Conservation (phyloP, 805 yeast species). For the Yarrowia porcina region DNA sequence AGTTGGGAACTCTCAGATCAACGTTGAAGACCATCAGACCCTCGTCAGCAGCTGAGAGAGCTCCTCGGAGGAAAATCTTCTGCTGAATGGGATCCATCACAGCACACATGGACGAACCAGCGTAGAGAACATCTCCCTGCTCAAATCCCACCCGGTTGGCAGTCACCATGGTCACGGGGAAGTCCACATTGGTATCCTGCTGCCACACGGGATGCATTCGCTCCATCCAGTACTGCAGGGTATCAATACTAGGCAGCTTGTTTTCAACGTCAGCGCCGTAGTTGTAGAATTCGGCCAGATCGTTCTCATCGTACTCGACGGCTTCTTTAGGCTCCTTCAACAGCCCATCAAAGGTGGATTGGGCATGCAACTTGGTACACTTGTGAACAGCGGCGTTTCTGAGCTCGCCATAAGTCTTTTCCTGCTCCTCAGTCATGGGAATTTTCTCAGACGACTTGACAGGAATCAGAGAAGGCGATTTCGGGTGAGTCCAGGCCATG, state of each 20-base stretch:
- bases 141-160: constrained; percentile 83
- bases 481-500: constrained; percentile 72
- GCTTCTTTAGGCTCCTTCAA: constrained; percentile 27
- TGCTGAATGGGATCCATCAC: constrained; percentile 15
- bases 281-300: constrained; percentile 11
- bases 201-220: constrained; percentile 58
- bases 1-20: constrained; percentile 11
- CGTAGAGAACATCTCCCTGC: constrained; percentile 40
- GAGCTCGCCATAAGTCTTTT: constrained; percentile 29
- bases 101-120: constrained; percentile 29
- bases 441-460: background rate
- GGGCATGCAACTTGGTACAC: constrained; percentile 13
- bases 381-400: constrained; percentile 21
- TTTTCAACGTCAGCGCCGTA: constrained; percentile 31
- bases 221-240: constrained; percentile 69
- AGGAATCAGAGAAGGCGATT: constrained; percentile 26
- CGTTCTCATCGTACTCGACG: constrained; percentile 31
- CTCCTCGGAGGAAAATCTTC: constrained; percentile 11
- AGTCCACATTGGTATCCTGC: constrained; percentile 30
- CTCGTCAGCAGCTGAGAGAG: constrained; percentile 15
- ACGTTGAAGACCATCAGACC: constrained; percentile 8
- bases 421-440: constrained; percentile 26
- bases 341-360: constrained; percentile 6
- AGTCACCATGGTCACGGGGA: constrained; percentile 44
- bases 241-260: constrained; percentile 45